Conservation (phyloP, 768 basidiomycete genomes). For the Crucibulum laeve region DNA sequence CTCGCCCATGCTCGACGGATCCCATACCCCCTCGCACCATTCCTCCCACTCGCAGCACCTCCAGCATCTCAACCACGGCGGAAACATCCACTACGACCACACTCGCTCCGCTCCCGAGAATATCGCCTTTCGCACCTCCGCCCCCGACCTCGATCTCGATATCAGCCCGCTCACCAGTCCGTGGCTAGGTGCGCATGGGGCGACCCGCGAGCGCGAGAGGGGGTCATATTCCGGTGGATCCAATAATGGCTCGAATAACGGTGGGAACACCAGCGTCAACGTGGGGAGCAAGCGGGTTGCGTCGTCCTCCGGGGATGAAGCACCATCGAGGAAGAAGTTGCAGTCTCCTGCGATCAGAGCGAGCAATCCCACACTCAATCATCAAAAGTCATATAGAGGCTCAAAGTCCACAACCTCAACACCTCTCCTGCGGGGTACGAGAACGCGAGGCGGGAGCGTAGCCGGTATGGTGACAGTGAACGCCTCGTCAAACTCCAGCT, state of each 20-base stretch:
- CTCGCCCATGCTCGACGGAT: conserved; percentile 8
- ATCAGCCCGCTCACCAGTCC: conserved; percentile 80
- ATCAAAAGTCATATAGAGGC: conserved; percentile 22
- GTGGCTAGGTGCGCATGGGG: conserved; percentile 65
- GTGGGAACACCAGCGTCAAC: conserved; percentile 7
- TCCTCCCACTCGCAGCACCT: conserved; percentile 9
- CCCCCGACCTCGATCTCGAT: conserved; percentile 62
- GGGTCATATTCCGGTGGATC: too few relatives aligned
- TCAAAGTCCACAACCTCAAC: conserved; percentile 59
- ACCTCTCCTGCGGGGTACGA: conserved; percentile 37
- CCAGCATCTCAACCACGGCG: conserved; percentile 4
- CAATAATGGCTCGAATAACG: conserved; percentile 9
- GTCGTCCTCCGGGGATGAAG: conserved; percentile 55
- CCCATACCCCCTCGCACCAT: conserved; percentile 15
- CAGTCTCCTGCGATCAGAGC: conserved; percentile 46
- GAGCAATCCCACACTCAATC: conserved; percentile 16
- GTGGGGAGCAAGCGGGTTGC: conserved; percentile 47
- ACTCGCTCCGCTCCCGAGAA: conserved; percentile 69
- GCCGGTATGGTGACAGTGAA: conserved; percentile 12
- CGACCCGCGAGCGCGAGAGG: conserved; percentile 23
- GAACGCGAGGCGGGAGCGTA: conserved; percentile 5
- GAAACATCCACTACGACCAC: conserved; percentile 30
- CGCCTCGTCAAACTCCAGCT: conserved; percentile 2
- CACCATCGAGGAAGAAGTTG: conserved; percentile 41
- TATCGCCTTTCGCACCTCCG: conserved; percentile 58